phyloP scores from a whole-genome alignment of 75 land plant species.

The Pinus tabuliformis region DNA sequence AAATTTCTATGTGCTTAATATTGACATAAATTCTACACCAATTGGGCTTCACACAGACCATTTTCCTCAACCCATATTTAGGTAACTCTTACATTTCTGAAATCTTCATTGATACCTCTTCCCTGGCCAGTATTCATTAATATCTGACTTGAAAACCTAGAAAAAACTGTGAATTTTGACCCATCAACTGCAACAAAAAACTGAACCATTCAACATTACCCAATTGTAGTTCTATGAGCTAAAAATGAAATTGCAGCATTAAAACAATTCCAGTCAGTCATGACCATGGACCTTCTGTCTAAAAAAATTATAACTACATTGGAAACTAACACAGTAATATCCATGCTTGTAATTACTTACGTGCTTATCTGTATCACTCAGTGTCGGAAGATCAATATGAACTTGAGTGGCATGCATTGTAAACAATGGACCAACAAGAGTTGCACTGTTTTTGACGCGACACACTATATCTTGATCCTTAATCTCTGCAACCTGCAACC shows the following conservation, averaged over 20 bases:
- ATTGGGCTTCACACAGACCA: not conserved
- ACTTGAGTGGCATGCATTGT: constrained; percentile 83
- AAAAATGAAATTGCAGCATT: not conserved
- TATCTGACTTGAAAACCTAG: too few relatives aligned
- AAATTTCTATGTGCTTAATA: not conserved
- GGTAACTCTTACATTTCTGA: not conserved
- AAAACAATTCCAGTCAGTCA: not conserved
- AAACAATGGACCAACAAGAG: constrained; percentile 67
- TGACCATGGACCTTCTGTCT: not conserved
- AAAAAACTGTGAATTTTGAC: not conserved
- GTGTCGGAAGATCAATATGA: constrained; percentile 77
- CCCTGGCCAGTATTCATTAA: not conserved
- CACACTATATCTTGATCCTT: constrained; percentile 81
- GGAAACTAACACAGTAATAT: not conserved
- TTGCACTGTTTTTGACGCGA: constrained; percentile 77
- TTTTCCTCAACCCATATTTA: not conserved
- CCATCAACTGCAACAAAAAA: not conserved
- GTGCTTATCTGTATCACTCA: constrained; percentile 76
- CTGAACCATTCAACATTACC: not conserved
- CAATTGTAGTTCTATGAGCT: not conserved
- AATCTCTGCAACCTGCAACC: constrained; percentile 68
- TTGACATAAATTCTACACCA: not conserved
- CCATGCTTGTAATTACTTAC: constrained; percentile 18
- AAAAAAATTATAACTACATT: not conserved
- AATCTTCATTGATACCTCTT: not conserved